These are phyloP conservation scores for Mortierella sp. DNA, from an alignment of 371 early-diverging fungal species.

Conservation along the genomic window DNA sequence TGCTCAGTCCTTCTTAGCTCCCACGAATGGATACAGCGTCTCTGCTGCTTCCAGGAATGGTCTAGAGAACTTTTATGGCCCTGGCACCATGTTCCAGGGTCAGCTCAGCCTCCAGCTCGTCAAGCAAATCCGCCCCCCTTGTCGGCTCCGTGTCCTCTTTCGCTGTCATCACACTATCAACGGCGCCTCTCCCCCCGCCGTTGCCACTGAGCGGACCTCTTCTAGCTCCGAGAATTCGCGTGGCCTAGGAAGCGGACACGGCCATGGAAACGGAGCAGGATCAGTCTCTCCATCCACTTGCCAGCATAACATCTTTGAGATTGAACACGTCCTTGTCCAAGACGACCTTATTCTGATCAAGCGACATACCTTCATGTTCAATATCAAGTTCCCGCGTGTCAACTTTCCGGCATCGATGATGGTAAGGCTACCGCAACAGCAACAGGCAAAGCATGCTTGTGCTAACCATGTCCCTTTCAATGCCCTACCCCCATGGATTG, in stretches of 20 bases:
- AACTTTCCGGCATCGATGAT: conserved; percentile 44
- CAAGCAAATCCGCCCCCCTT: conserved; percentile 27
- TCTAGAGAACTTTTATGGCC: conserved; percentile 50
- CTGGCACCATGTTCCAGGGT: conserved; percentile 50
- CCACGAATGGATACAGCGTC: conserved; percentile 42
- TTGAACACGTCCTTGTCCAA: conserved; percentile 31
- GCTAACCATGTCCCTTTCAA: background rate
- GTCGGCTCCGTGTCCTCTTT: conserved; percentile 42
- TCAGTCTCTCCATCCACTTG: background rate
- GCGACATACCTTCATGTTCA: conserved; percentile 48
- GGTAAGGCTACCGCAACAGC: conserved; percentile 21
- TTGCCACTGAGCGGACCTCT: no score
- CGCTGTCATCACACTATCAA: conserved; percentile 25
- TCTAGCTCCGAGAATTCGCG: no score
- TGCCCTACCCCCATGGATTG: background rate
- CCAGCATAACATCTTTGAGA: conserved; percentile 31
- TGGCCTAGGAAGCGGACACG: no score
- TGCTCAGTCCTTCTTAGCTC: conserved; percentile 33
- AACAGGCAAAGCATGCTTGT: background rate
- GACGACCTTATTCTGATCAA: conserved; percentile 35
- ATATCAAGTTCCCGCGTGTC: conserved; percentile 42
- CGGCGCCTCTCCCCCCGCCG: background rate
- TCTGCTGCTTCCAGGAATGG: conserved; percentile 30
- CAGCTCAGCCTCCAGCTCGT: conserved; percentile 44
- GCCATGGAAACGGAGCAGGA: no score